Percentiles rank a stretch among this genome's conserved stretches.
These are phyloP conservation scores for Neofusicoccum parvum DNA, from an alignment of 2,329 filamentous ascomycete genomes.

Conservation along the genomic window DNA sequence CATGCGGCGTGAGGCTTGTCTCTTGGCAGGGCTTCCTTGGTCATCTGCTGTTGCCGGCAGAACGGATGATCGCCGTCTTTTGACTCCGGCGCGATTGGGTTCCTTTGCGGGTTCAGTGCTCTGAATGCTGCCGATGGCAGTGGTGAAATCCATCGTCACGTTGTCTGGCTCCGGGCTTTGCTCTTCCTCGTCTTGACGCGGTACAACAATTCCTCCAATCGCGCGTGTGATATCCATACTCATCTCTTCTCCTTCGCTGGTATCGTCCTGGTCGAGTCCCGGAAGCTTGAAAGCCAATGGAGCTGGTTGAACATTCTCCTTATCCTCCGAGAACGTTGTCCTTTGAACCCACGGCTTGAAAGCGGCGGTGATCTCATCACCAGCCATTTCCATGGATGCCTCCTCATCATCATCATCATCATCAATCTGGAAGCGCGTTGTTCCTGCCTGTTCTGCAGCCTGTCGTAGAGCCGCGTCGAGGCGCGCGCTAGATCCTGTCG, in stretches of 20 bases:
- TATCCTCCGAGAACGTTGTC: slow-evolving; percentile 30
- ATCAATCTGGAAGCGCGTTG: slow-evolving; percentile 65
- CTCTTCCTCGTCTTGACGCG: slow-evolving; percentile 36
- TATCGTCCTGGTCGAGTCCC: slow-evolving; percentile 38
- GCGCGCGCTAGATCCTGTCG: slow-evolving; percentile 68
- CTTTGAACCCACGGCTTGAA: slow-evolving; percentile 74
- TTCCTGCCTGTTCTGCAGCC: slow-evolving; percentile 75
- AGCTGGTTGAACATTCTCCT: slow-evolving; percentile 19
- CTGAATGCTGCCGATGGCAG: slow-evolving; percentile 55
- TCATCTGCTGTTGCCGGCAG: slow-evolving; percentile 27
- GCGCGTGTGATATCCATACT: slow-evolving; percentile 93
- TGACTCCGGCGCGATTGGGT: slow-evolving; percentile 42
- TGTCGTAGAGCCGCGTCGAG: slow-evolving; percentile 77
- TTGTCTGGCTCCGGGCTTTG: slow-evolving; percentile 47
- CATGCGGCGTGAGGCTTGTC: slow-evolving; percentile 35
- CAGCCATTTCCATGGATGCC: slow-evolving; percentile 56
- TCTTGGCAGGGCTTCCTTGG: slow-evolving; percentile 41
- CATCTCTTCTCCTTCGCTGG: slow-evolving; percentile 66
- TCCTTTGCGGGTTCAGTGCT: slow-evolving; percentile 31
- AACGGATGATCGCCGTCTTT: slow-evolving; percentile 46
- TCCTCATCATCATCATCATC: slow-evolving; percentile 53
- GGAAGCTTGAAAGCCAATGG: slow-evolving; percentile 26
- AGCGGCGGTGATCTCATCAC: slow-evolving; percentile 72
- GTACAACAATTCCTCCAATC: slow-evolving; percentile 74
- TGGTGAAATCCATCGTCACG: slow-evolving; percentile 59